Percentiles rank a stretch among this genome's conserved stretches.
Evolutionary conservation across 306 rosid species (phyloP).

Genomic region (peach (Prunus persica)): DNA sequence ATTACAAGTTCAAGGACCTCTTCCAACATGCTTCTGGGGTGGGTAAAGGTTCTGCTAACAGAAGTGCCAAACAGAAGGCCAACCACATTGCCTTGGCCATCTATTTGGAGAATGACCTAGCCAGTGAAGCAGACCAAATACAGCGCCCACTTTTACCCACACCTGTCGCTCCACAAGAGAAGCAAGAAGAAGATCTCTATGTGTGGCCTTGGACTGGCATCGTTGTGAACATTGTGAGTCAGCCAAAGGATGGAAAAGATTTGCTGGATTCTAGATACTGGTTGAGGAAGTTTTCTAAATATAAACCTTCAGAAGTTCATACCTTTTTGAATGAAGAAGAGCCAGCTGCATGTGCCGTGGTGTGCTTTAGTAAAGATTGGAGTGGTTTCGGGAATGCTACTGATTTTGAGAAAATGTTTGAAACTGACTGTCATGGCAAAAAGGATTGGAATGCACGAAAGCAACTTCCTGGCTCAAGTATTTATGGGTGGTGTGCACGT

Average conservation of each 20-base stretch:
- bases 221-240: conserved; percentile 46
- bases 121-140: conserved; percentile 49
- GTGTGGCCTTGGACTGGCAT: conserved; percentile 99
- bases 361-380: conserved; percentile 71
- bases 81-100: conserved; percentile 88
- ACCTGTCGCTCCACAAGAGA: conserved; percentile 35
- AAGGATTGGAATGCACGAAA: conserved; percentile 55
- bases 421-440: conserved; percentile 44
- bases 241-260: conserved; percentile 30
- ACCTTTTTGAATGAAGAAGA: conserved; percentile 39
- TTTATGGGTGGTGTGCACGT: conserved; percentile 92
- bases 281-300: conserved; percentile 54
- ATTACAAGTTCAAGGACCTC: conserved; percentile 79
- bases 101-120: conserved; percentile 66
- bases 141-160: conserved; percentile 35
- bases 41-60: conserved; percentile 86
- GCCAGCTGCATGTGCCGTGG: conserved; percentile 37
- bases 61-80: conserved; percentile 76
- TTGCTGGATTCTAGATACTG: conserved; percentile 47
- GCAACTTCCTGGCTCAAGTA: conserved; percentile 33
- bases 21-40: conserved; percentile 93
- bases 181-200: conserved; percentile 53
- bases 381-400: conserved; percentile 71
- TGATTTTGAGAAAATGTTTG: conserved; percentile 70
- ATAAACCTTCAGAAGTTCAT: conserved; percentile 47